Evolutionary conservation across 2,329 filamentous ascomycete genomes (phyloP), one percentile per base, ranked within the genome.

Genomic region (Aureobasidium melanogenum): DNA sequence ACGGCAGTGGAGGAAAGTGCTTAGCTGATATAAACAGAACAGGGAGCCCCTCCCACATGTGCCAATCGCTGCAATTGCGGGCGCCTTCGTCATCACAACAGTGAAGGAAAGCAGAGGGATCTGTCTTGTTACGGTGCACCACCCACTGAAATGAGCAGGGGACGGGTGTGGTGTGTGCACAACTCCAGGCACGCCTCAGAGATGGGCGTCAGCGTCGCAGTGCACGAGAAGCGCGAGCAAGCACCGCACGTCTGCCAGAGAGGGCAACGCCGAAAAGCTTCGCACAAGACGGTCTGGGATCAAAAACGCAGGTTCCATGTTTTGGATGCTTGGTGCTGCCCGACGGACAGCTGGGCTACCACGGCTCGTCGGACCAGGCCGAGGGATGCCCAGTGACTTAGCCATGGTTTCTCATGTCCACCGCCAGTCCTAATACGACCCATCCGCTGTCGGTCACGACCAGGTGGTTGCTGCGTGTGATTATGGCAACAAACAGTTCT

Each of bases 11-110:
- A 59, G 56, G 56, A 48, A 59, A 34, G 39, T 59, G 56, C 56
- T 59, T 59, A 59, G 56, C 56, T 59, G 56, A 59, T 59, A 59
- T 59, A 59, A 59, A 59, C 43, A 50, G 32, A 57, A 44, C 39
- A 34, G 22, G 30, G n/a, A 32, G 30, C 54, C 54, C 54, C 54
- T 47, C 41, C 38, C 56, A 26, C 26, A 39, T 17, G 32, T 48
- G 43, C 54, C 41, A 46, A 57, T 47, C 54, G 41, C 41, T 47
- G 26, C 54, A 57, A 57, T 38, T 57, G 54, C 54, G 54, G 54
- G 44, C 43, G 41, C 44, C 15, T 41, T 59, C 56, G 56, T 59
- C 56, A 59, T 59, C 56, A 59, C 44, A 59, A 59, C 56, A 59
- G 43, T 34, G 56, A 48, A 38, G 56, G 56, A 57, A 57, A 47